Base-by-base conservation (phyloP, 2,329 filamentous ascomycete genomes). In the Colletotrichum godetiae region DNA sequence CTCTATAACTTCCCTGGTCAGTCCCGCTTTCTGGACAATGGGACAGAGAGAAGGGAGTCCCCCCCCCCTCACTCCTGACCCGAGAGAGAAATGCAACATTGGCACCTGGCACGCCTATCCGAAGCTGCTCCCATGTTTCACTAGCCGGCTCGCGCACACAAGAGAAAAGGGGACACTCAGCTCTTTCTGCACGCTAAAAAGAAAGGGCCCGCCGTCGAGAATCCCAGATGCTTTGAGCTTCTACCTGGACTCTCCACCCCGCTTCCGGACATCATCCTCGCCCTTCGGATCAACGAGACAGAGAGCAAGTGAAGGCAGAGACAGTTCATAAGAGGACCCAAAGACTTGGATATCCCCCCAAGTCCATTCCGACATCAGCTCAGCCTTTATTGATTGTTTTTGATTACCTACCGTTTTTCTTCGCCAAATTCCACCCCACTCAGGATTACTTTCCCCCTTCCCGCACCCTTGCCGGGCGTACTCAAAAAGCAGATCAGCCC, bases 171-270 rank as follows among this genome's bases (percentile, higher is more conserved):
- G 71, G 71, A 73, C 56, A 49, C 27, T 52, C 60, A 65, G 24
- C 59, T 37, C 42, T 46, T 42, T 71, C 71, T 73, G 67, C 67
- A 73, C 71, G 71, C 71, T 73, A 73, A 71, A 72, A 73, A 71
- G 67, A 73, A 60, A 71, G 67, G 71, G 71, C 61, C 67, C 67
- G 71, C 71, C 71, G 49, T 66, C 71, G 61, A 68, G 56, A 73
- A 35, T 73, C 52, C 56, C 57, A 55, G 56, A 65, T 73, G 71
- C 58, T 66, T 61, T 73, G 67, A 73, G 67, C 71, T 73, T 73
- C 71, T 35, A 66, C 60, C 49, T 65, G 52, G 52, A 46, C 71
- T 71, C 61, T 73, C 71, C 71, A 73, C 70, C 67, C 67, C 60
- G 60, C 67, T 71, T 73, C 67, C 61, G 61, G 71, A 69, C 71